Conservation (phyloP, 208 protist species). For the Acanthamoeba triangularis region DNA sequence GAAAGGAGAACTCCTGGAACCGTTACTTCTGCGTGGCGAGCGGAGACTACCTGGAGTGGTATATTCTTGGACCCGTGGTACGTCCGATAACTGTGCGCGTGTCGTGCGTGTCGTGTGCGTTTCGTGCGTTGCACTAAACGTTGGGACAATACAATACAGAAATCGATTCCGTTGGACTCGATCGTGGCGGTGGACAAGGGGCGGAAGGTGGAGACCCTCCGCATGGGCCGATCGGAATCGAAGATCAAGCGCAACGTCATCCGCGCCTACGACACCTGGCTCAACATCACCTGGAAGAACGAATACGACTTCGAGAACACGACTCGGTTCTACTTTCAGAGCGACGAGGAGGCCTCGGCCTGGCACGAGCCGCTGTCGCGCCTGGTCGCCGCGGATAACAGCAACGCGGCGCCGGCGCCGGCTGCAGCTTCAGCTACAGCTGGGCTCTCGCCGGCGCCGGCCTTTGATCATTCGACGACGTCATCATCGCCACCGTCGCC, state of each 20-base stretch:
- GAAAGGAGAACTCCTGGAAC: conserved; percentile 49
- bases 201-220: conserved; percentile 15
- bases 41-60: conserved; percentile 60
- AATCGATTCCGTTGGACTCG: conserved; percentile 41
- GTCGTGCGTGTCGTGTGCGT: background rate
- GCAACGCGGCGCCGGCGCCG: background rate
- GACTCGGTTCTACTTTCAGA: conserved; percentile 26
- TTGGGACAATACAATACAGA: background rate
- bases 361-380: conserved; percentile 8
- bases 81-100: background rate
- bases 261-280: background rate
- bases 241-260: conserved; percentile 54
- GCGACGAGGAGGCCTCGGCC: background rate
- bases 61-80: conserved; percentile 42
- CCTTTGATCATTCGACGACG: too few relatives aligned
- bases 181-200: conserved; percentile 41
- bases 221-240: conserved; percentile 27
- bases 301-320: conserved; percentile 65
- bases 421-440: too few relatives aligned
- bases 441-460: background rate
- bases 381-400: background rate
- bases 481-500: background rate
- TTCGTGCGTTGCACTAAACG: too few relatives aligned
- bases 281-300: conserved; percentile 40
- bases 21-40: conserved; percentile 65